phyloP scores from a whole-genome alignment of 2,329 filamentous ascomycete genomes.

The Penicillium sp. region DNA sequence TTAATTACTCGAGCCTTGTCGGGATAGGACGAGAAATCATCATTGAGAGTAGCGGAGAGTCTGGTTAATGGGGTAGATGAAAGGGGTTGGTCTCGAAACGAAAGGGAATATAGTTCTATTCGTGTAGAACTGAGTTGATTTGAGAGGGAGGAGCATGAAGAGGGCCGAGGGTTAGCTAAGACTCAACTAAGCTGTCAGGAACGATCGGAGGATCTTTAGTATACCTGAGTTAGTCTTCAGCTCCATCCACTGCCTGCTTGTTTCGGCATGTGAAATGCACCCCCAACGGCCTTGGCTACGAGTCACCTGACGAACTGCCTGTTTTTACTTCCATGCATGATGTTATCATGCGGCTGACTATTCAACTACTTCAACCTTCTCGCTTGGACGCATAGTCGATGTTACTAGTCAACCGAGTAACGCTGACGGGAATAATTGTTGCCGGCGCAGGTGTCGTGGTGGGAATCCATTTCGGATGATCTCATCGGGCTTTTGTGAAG shows the following conservation, averaged over 20 bases:
- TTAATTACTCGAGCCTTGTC: constrained; percentile 29
- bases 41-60: constrained; percentile 28
- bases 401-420: background rate
- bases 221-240: background rate
- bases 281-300: background rate
- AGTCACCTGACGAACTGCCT: constrained; percentile 1
- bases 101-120: constrained; percentile 50
- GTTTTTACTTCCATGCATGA: background rate
- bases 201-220: background rate
- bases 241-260: background rate
- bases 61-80: constrained; percentile 40
- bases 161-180: constrained; percentile 3
- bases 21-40: constrained; percentile 30
- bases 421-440: background rate
- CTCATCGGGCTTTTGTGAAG: constrained; percentile 11
- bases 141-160: background rate
- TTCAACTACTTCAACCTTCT: background rate
- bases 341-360: background rate
- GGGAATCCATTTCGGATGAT: constrained; percentile 13
- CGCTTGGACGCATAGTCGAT: background rate
- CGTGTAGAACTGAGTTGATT: constrained; percentile 34
- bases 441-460: background rate
- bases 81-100: constrained; percentile 50
- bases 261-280: constrained; percentile 9
- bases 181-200: constrained; percentile 4